Conservation (phyloP, 176 grass and related monocot genomes). For the Oryza officinalis region DNA sequence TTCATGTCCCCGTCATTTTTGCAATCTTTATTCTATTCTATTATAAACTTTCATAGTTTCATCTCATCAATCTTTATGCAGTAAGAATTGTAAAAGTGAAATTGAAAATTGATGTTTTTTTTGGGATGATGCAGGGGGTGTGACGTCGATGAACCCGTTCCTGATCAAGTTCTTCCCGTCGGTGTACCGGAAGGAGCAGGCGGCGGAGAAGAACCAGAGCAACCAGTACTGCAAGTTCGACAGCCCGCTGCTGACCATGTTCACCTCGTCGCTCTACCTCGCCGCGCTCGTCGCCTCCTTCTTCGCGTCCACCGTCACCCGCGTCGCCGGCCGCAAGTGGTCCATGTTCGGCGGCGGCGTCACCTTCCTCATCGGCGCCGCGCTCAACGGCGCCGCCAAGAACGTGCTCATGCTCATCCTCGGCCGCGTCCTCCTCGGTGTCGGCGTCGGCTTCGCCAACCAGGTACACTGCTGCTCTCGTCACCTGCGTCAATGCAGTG, state of each 20-base stretch:
- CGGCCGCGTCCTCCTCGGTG: constrained; percentile 88
- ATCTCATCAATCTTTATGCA: background rate
- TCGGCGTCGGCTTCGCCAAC: constrained; percentile 95
- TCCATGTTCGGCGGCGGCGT: constrained; percentile 92
- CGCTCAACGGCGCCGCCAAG: constrained; percentile 68
- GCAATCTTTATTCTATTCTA: constrained; percentile 13
- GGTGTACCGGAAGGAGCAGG: constrained; percentile 70
- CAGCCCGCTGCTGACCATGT: constrained; percentile 91
- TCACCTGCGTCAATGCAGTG: background rate
- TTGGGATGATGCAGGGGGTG: constrained; percentile 58
- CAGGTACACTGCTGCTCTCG: constrained; percentile 39
- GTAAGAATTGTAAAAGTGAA: background rate
- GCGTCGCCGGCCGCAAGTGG: constrained; percentile 81
- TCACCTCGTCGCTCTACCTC: constrained; percentile 94
- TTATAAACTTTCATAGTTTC: background rate
- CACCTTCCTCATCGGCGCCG: constrained; percentile 80
- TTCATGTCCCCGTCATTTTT: constrained; percentile 23
- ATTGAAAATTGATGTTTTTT: background rate
- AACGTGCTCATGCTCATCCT: constrained; percentile 80
- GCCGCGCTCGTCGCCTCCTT: constrained; percentile 86
- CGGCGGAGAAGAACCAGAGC: constrained; percentile 44
- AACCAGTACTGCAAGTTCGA: constrained; percentile 99
- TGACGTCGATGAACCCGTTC: constrained; percentile 90
- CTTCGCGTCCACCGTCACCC: constrained; percentile 64
- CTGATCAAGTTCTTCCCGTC: constrained; percentile 77